Percentiles rank a stretch among this genome's conserved stretches.
Conservation (phyloP, 1,284 basidiomycete genomes). For the Vanrija pseudolonga region DNA sequence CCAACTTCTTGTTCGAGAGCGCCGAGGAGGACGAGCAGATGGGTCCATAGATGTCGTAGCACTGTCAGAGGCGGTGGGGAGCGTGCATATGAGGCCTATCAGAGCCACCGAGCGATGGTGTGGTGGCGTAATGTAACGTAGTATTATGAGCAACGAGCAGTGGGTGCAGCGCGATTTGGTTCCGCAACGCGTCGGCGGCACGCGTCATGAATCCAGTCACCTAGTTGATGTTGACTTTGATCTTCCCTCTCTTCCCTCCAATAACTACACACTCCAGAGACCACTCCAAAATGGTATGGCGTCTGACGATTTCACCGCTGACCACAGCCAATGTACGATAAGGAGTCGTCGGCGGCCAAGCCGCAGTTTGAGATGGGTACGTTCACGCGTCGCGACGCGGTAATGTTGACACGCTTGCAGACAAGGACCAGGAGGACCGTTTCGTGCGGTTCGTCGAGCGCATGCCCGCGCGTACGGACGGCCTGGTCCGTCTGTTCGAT, state of each 20-base stretch:
- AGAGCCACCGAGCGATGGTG: too few species aligned
- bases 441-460: slow-evolving; percentile 70
- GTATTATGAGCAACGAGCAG: background rate
- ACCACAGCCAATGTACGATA: slow-evolving; percentile 46
- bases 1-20: slow-evolving; percentile 81
- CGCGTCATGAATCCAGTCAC: slow-evolving; percentile 2
- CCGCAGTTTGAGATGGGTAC: slow-evolving; percentile 44
- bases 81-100: too few species aligned
- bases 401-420: slow-evolving; percentile 29
- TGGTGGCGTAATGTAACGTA: background rate
- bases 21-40: slow-evolving; percentile 57
- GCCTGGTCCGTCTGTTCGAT: slow-evolving; percentile 77
- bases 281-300: slow-evolving; percentile 6
- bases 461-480: slow-evolving; percentile 55
- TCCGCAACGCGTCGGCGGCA: slow-evolving; percentile 11
- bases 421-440: slow-evolving; percentile 63
- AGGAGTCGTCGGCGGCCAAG: slow-evolving; percentile 38
- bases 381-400: background rate
- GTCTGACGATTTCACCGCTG: background rate
- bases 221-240: background rate
- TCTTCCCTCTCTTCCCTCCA: too few species aligned
- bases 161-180: slow-evolving; percentile 4
- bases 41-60: background rate
- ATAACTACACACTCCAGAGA: too few species aligned
- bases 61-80: background rate